A percentile compares a stretch with the other conserved stretches of the same genome.
Evolutionary conservation across 208 protist genomes (phyloP).

Genomic region (Acanthamoeba castellanii): DNA sequence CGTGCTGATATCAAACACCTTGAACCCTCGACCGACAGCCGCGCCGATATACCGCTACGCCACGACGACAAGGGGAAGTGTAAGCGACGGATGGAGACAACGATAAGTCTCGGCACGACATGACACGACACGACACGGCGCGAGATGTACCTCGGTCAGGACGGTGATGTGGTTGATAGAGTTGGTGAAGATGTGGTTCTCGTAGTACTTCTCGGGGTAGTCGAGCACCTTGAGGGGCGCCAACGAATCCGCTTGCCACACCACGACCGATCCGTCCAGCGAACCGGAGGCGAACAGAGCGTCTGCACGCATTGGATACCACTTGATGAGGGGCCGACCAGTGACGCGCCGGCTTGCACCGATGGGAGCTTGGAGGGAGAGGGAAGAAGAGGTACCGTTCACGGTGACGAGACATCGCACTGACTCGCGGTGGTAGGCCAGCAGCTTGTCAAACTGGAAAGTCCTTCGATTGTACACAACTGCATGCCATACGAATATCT

Average conservation of each 20-base stretch:
- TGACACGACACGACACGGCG: too few relatives aligned
- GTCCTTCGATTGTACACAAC: slow-evolving; percentile 48
- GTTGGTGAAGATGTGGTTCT: slow-evolving; percentile 61
- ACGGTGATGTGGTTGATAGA: slow-evolving; percentile 41
- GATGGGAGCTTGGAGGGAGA: too few relatives aligned
- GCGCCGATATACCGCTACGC: slow-evolving; percentile 26
- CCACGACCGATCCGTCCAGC: slow-evolving; percentile 48
- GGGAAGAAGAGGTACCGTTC: background rate
- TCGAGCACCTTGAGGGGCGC: slow-evolving; percentile 25
- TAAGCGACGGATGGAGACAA: too few relatives aligned
- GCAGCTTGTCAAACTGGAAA: slow-evolving; percentile 2
- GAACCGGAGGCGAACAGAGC: slow-evolving; percentile 58
- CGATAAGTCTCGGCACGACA: too few relatives aligned
- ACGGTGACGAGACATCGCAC: slow-evolving; percentile 56
- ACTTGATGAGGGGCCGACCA: too few relatives aligned
- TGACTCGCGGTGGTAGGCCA: slow-evolving; percentile 63
- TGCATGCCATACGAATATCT: background rate
- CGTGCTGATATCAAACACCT: slow-evolving; percentile 53
- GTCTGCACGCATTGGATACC: background rate
- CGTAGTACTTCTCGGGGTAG: slow-evolving; percentile 43
- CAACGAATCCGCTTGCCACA: slow-evolving; percentile 41
- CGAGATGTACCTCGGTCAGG: slow-evolving; percentile 25
- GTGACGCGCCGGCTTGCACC: too few relatives aligned
- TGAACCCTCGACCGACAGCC: slow-evolving; percentile 24
- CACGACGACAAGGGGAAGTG: too few relatives aligned